Conservation (phyloP, 108 stramenopile genomes). For the Parmales sp. region DNA sequence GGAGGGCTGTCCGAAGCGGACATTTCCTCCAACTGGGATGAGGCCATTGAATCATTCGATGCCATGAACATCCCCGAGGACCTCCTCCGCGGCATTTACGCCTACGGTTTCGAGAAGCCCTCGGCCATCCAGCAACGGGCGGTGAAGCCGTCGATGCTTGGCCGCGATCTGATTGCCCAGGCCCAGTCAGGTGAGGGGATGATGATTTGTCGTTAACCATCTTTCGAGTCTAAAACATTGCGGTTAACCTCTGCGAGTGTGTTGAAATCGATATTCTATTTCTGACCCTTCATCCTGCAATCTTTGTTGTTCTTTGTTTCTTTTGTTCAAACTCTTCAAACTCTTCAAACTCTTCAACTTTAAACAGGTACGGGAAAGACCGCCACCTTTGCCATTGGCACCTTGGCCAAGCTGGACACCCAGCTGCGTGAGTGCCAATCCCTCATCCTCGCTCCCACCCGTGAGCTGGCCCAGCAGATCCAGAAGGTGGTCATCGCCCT, state of each 20-base stretch:
- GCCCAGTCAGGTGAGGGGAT: constrained; percentile 78
- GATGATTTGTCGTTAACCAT: constrained; percentile 47
- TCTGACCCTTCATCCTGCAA: constrained; percentile 49
- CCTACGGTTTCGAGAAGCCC: constrained; percentile 98
- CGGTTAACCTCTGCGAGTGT: constrained; percentile 78
- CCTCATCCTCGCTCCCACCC: constrained; percentile 95
- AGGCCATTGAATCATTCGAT: constrained; percentile 89
- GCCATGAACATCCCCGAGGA: constrained; percentile 92
- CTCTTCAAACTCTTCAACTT: not conserved
- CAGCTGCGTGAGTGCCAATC: constrained; percentile 85
- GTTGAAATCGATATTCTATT: constrained; percentile 59
- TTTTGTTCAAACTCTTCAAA: not conserved
- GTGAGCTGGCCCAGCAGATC: constrained; percentile 99
- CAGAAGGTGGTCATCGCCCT: constrained; percentile 97
- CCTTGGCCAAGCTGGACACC: constrained; percentile 89
- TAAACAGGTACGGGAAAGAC: constrained; percentile 79
- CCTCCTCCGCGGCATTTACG: constrained; percentile 94
- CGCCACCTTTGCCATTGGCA: constrained; percentile 94
- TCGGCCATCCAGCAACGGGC: constrained; percentile 99
- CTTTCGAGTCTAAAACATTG: constrained; percentile 91
- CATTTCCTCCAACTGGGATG: constrained; percentile 84
- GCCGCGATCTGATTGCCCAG: constrained; percentile 97
- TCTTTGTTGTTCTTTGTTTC: not conserved
- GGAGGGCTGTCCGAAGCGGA: constrained; percentile 77
- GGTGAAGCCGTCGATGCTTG: constrained; percentile 90